Evolutionary conservation across 2,329 filamentous ascomycete genomes (phyloP), one percentile per base, ranked within the genome.

Genomic region (Leptographium galeiforme): DNA sequence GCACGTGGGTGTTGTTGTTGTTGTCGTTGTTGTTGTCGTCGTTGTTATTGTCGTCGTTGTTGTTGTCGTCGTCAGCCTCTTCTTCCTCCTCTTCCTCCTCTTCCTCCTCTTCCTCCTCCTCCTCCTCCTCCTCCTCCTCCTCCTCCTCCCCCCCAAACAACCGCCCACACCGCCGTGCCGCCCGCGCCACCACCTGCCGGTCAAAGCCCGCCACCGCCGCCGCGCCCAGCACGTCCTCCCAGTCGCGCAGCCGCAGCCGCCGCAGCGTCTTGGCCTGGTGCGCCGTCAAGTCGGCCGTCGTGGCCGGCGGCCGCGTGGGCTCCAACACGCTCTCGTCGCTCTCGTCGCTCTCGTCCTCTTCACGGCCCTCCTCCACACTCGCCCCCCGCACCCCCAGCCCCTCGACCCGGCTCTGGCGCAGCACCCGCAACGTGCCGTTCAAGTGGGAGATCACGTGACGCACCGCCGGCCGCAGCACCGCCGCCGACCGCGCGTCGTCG

Each of bases 211-310:
- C 78, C 50, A 94, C 69, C 0, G 87, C 77, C 3, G 91, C 91
- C 1, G 89, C 75, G 0, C 87, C 87, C 33, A 96, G 69, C 1
- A 96, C 78, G 59, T 95, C 87, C 59, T 82, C 85, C 91, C 91
- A 97, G 68, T 94, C 86, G 25, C 86, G 77, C 13, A 81, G 69
- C 14, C 66, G 72, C 63, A 65, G 73, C 51, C 61, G 57, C 46
- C 39, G 25, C 40, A 39, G 38, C 12, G 16, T 47, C 18, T 7
- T 14, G 39, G 45, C 39, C 40, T 51, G 33, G 18, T 6, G 1
- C 4, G 40, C 25, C 30, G 32, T 5, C 18, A 38, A 10, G 8
- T 30, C 18, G 19, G 39, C 32, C 2, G 34, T 19, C n/a, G 41
- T 41, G 7, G 25, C 8, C 16, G 44, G 25, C 16, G 30, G 25